Base-by-base conservation (phyloP, 805 yeast genomes). In the Starmerella sirachaensis region DNA sequence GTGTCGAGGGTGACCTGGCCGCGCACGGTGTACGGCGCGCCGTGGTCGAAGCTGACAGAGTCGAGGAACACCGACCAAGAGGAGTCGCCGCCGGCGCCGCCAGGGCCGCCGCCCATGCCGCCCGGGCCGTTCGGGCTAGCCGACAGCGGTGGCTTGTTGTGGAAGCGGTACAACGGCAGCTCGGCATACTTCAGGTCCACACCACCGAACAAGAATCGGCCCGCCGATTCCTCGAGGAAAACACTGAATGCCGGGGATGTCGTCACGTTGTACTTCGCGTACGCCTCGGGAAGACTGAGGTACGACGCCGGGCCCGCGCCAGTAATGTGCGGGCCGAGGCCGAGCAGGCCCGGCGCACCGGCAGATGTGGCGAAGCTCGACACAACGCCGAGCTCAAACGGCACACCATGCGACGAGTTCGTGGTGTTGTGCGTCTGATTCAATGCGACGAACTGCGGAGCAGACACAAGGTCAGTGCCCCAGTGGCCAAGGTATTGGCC, bases 171-270 rank as follows among this genome's bases (percentile, higher is more conserved):
- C 24, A 56, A 31, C 8, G 59, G 60, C n/a, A 34, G 47, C 35
- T 46, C 47, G 18, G 44, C 43, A 33, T 44, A 46, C 24, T 46
- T 35, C 9, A 36, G 35, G 27, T 57, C 59, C 22, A 46, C 44
- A 14, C 60, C 60, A n/a, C 60, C 61, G 29, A 56, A 51, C 21
- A 55, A 39, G 23, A 56, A 51, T 17, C 43, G 43, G 29, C 59
- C 61, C n/a, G 33, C 46, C n/a, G 38, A 33, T 19, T 44, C 39
- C 28, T 34, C 50, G 25, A 56, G 38, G 23, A 37, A 41, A 17
- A 50, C 33, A 16, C 49, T 43, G 40, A 52, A 52, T 3, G 51
- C 53, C 1, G 55, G 43, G 6, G 50, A 41, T 14, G 43, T 37
- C 8, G 49, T 48, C 29, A 43, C 31, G 30, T 50, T 50, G 35